phyloP scores from a whole-genome alignment of 139 green algal species.

The Micractinium sp. region DNA sequence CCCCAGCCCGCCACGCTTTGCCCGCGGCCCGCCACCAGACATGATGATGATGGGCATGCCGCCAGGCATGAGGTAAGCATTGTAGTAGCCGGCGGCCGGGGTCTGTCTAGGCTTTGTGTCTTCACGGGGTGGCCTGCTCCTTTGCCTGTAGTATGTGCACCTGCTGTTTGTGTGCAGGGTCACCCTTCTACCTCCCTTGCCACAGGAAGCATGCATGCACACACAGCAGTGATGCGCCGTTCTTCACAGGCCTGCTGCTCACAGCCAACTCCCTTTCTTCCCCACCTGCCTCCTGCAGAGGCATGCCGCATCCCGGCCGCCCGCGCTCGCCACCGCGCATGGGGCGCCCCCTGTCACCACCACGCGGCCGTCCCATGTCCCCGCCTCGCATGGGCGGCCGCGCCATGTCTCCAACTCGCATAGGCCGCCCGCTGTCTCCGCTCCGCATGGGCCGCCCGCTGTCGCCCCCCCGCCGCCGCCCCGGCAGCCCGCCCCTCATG shows the following conservation, averaged over 20 bases:
- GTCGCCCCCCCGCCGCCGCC: not conserved
- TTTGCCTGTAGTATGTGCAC: too few relatives aligned
- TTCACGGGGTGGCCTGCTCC: not conserved
- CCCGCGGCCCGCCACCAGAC: not conserved
- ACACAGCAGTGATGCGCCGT: too few relatives aligned
- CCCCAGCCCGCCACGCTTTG: constrained; percentile 12
- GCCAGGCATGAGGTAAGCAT: not conserved
- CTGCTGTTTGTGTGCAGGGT: too few relatives aligned
- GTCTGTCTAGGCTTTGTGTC: too few relatives aligned
- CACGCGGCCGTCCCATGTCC: not conserved
- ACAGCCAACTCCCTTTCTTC: too few relatives aligned
- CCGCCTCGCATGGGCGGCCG: not conserved
- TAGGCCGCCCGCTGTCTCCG: constrained; percentile 3
- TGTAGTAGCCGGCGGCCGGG: not conserved
- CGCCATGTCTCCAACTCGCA: not conserved
- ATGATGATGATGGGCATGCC: constrained; percentile 14
- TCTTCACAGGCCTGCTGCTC: too few relatives aligned
- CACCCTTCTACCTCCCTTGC: too few relatives aligned
- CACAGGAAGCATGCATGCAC: too few relatives aligned
- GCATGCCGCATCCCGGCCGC: not conserved
- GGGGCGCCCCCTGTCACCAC: not conserved
- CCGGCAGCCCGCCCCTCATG: not conserved
- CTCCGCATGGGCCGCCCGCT: constrained; percentile 6
- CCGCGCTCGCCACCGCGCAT: not conserved
- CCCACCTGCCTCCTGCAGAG: not conserved